Evolutionary conservation across 2,329 filamentous ascomycete species (phyloP).

Genomic region (Triangularia setosa): DNA sequence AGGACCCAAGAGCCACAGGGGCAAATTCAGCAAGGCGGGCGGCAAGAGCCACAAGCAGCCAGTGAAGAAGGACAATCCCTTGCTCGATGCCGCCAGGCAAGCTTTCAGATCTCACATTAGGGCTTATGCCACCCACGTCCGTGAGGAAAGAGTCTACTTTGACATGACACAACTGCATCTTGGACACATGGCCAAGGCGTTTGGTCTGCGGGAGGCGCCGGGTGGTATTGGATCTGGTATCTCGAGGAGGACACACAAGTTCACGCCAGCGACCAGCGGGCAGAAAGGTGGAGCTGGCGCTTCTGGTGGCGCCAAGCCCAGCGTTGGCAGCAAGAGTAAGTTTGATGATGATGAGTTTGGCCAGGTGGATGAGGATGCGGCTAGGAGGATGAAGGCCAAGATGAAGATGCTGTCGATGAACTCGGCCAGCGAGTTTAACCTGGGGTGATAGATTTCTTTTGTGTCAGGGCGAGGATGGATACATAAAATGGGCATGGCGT

Average conservation of each 20-base stretch:
- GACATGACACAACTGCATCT: constrained; percentile 89
- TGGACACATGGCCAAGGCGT: constrained; percentile 91
- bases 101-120: constrained; percentile 90
- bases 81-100: constrained; percentile 75
- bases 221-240: constrained; percentile 68
- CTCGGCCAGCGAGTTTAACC: constrained; percentile 27
- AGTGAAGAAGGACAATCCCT: constrained; percentile 47
- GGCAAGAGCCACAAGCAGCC: constrained; percentile 10
- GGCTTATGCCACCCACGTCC: constrained; percentile 90
- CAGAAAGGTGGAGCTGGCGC: constrained; percentile 22
- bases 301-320: constrained; percentile 32
- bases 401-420: constrained; percentile 29
- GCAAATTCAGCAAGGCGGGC: constrained; percentile 15
- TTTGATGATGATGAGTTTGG: constrained; percentile 38
- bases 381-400: constrained; percentile 47
- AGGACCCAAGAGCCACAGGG: constrained; percentile 16
- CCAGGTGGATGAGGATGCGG: constrained; percentile 53
- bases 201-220: constrained; percentile 83
- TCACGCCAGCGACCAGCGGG: constrained; percentile 33
- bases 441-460: constrained; percentile 13
- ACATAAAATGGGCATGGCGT: background rate
- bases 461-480: background rate
- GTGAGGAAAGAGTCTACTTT: constrained; percentile 80
- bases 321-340: constrained; percentile 31
- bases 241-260: constrained; percentile 41